phyloP scores from a whole-genome alignment of 1,139 yeast genomes.

The Scheffersomyces titani region DNA sequence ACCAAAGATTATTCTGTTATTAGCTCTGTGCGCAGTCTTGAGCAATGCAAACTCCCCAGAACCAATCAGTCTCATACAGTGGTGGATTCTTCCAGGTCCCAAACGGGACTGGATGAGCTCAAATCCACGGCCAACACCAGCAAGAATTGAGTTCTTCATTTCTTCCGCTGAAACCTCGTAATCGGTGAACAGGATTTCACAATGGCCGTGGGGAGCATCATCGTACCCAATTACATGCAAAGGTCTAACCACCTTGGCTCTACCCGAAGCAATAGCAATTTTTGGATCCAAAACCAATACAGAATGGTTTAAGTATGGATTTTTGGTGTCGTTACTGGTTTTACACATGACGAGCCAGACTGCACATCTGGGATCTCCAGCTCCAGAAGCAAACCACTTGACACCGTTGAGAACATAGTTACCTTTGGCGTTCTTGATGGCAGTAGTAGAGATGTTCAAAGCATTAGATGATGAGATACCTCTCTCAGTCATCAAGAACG shows the following conservation, averaged over 20 bases:
- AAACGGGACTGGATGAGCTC: constrained; percentile 69
- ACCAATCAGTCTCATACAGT: constrained; percentile 72
- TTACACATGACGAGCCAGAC: constrained; percentile 72
- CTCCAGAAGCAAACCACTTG: constrained; percentile 79
- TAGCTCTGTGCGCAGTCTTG: constrained; percentile 56
- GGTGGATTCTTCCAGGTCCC: constrained; percentile 76
- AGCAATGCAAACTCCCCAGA: constrained; percentile 63
- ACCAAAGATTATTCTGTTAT: constrained; percentile 58
- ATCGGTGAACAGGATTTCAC: constrained; percentile 58
- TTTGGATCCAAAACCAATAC: constrained; percentile 60
- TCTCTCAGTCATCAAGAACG: constrained; percentile 72
- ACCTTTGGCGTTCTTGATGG: constrained; percentile 43
- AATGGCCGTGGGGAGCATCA: constrained; percentile 77
- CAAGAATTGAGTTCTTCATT: constrained; percentile 41
- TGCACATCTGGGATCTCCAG: constrained; percentile 67
- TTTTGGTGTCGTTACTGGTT: constrained; percentile 40
- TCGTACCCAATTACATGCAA: constrained; percentile 63
- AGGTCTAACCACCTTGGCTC: constrained; percentile 54
- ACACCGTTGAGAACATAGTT: constrained; percentile 62
- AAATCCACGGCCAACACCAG: constrained; percentile 62
- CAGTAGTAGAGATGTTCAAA: constrained; percentile 57
- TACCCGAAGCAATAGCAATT: constrained; percentile 52
- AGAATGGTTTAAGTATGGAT: constrained; percentile 55
- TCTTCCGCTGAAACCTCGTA: constrained; percentile 50
- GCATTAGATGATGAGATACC: constrained; percentile 70